Evolutionary conservation across 225 moss, liverwort and hornwort genomes (phyloP).

Genomic region (Sphagnum contortum): DNA sequence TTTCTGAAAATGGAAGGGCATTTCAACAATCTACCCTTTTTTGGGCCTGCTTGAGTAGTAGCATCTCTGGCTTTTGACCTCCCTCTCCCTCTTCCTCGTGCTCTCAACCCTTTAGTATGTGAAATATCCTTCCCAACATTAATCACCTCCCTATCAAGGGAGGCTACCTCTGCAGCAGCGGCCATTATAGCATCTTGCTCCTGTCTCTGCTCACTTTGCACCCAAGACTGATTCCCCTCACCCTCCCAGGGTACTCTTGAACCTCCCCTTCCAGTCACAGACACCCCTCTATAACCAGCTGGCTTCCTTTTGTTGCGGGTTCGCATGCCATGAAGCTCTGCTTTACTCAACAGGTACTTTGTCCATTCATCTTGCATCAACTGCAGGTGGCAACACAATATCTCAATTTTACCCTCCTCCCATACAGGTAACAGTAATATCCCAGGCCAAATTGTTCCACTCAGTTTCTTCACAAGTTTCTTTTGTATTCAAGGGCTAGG

Average conservation of each 20-base stretch:
- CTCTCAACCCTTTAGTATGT: conserved; percentile 21
- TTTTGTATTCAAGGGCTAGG: too few species aligned
- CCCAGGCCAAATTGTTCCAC: too few species aligned
- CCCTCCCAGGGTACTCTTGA: conserved; percentile 23
- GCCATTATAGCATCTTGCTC: conserved; percentile 77
- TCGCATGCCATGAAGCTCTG: conserved; percentile 87
- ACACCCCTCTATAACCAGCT: conserved; percentile 39
- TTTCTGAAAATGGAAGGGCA: too few species aligned
- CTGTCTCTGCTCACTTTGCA: conserved; percentile 46
- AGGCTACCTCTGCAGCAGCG: conserved; percentile 67
- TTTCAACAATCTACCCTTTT: too few species aligned
- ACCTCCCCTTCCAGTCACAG: conserved; percentile 36
- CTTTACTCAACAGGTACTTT: conserved; percentile 74
- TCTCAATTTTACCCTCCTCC: too few species aligned
- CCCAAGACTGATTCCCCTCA: conserved; percentile 13
- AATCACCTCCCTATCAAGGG: conserved; percentile 55
- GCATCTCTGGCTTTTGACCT: conserved; percentile 16
- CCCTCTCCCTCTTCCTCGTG: conserved; percentile 49
- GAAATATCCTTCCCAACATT: conserved; percentile 33
- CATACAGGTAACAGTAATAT: too few species aligned
- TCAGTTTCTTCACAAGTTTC: too few species aligned
- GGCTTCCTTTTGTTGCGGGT: conserved; percentile 59
- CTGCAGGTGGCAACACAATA: conserved; percentile 22
- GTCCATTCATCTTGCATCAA: conserved; percentile 96
- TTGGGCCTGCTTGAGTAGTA: too few species aligned